phyloP scores from a whole-genome alignment of 169 alveolate species.

The Eimeria acervulina region DNA sequence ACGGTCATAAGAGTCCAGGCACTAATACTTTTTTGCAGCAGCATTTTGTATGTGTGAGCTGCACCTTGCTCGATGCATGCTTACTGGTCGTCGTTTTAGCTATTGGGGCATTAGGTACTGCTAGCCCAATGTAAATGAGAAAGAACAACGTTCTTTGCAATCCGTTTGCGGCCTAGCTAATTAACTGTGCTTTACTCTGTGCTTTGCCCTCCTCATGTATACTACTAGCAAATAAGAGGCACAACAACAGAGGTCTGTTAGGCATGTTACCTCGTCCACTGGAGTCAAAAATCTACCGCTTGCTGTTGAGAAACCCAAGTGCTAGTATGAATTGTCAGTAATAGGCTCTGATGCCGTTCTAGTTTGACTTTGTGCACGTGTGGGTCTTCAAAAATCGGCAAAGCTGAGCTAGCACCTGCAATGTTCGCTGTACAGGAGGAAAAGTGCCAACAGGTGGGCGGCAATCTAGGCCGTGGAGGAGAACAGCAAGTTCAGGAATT shows the following conservation, averaged over 20 bases:
- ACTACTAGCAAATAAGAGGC: not conserved
- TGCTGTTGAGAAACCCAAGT: not conserved
- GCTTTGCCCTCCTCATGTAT: not conserved
- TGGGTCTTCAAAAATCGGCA: not conserved
- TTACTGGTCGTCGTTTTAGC: not conserved
- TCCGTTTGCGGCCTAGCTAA: not conserved
- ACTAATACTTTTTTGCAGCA: not conserved
- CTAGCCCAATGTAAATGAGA: not conserved
- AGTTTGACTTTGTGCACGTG: not conserved
- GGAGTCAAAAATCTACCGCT: not conserved
- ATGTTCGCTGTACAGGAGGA: not conserved
- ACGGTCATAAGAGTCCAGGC: not conserved
- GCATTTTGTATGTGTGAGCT: not conserved
- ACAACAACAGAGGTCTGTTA: not conserved
- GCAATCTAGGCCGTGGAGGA: not conserved
- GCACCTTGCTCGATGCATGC: not conserved
- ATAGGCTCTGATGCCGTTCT: not conserved
- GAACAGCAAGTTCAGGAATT: constrained; percentile 44
- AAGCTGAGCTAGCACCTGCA: not conserved
- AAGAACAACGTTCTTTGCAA: not conserved
- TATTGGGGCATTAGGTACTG: not conserved
- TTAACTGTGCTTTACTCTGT: not conserved
- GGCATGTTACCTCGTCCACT: not conserved
- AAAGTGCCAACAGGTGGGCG: not conserved
- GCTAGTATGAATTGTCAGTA: not conserved